These are phyloP conservation scores for Mycena rosella DNA, from an alignment of 768 basidiomycete genomes.

Conservation along the genomic window DNA sequence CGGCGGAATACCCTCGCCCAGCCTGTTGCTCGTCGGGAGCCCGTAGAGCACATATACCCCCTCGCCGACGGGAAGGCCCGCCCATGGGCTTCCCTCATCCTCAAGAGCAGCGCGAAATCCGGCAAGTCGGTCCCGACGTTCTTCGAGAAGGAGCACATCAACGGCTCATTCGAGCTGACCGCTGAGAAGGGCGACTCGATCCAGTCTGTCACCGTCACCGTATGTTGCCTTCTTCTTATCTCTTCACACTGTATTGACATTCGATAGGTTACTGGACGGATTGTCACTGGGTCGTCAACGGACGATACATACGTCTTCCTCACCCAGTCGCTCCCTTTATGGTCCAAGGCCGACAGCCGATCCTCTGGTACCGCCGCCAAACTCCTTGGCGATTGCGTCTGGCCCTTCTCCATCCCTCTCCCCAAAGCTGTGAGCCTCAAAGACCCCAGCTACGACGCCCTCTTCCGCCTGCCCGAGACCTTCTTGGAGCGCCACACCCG, in stretches of 20 bases:
- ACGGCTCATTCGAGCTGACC: constrained; percentile 58
- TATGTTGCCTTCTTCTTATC: constrained; percentile 41
- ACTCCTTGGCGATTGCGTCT: constrained; percentile 60
- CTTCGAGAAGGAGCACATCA: constrained; percentile 68
- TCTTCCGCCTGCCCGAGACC: constrained; percentile 63
- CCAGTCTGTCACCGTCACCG: constrained; percentile 59
- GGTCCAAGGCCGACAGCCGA: constrained; percentile 59
- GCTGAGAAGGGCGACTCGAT: constrained; percentile 67
- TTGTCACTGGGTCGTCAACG: constrained; percentile 61
- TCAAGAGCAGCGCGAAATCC: constrained; percentile 66
- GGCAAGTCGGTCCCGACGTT: constrained; percentile 64
- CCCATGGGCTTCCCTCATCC: constrained; percentile 60
- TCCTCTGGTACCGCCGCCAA: constrained; percentile 58
- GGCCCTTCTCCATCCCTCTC: constrained; percentile 63
- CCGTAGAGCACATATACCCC: constrained; percentile 62
- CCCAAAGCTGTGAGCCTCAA: constrained; percentile 58
- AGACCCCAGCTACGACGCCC: constrained; percentile 51
- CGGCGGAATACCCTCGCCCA: constrained; percentile 60
- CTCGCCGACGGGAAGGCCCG: constrained; percentile 56
- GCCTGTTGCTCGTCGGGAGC: constrained; percentile 55
- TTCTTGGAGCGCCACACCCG: constrained; percentile 63
- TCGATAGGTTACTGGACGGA: constrained; percentile 61
- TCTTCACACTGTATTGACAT: constrained; percentile 7
- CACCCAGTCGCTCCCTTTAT: constrained; percentile 57
- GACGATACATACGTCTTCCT: constrained; percentile 61